A percentile compares a stretch with the other conserved stretches of the same genome.
Evolutionary conservation across 176 grass and related monocot species (phyloP).

Genomic region (Carex littledalei): DNA sequence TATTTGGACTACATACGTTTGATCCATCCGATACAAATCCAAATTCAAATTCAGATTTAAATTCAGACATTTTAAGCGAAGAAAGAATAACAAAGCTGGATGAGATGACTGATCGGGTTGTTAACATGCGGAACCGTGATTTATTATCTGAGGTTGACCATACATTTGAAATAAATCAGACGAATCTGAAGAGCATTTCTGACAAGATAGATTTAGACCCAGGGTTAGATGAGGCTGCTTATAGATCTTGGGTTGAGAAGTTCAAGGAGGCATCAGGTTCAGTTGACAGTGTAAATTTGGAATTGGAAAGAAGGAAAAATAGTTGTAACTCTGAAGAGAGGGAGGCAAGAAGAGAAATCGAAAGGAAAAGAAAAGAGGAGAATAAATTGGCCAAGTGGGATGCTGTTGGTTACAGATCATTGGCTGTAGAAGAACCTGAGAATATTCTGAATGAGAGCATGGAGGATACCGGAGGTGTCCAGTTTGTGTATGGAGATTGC

Average conservation of each 20-base stretch:
- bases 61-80: constrained; percentile 23
- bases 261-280: constrained; percentile 65
- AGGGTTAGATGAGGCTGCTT: constrained; percentile 60
- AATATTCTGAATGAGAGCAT: constrained; percentile 44
- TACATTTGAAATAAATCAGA: constrained; percentile 71
- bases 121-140: constrained; percentile 59
- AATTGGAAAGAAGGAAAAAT: constrained; percentile 41
- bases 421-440: constrained; percentile 50
- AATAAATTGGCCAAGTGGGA: constrained; percentile 83
- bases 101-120: constrained; percentile 62
- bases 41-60: constrained; percentile 16
- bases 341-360: constrained; percentile 53
- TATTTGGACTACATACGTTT: constrained; percentile 68
- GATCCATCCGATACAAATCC: constrained; percentile 43
- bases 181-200: constrained; percentile 31
- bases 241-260: constrained; percentile 83
- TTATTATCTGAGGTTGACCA: constrained; percentile 40
- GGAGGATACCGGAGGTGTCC: constrained; percentile 50
- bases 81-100: constrained; percentile 54
- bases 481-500: constrained; percentile 95
- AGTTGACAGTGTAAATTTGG: constrained; percentile 38
- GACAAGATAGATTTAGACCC: constrained; percentile 53
- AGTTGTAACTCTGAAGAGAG: constrained; percentile 44
- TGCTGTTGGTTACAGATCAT: constrained; percentile 60
- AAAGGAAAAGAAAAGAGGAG: constrained; percentile 67